Percentiles rank a stretch among this genome's conserved stretches.
These are phyloP conservation scores for Pilasporangium apinafurcum DNA, from an alignment of 352 stramenopile genomes.

Conservation along the genomic window DNA sequence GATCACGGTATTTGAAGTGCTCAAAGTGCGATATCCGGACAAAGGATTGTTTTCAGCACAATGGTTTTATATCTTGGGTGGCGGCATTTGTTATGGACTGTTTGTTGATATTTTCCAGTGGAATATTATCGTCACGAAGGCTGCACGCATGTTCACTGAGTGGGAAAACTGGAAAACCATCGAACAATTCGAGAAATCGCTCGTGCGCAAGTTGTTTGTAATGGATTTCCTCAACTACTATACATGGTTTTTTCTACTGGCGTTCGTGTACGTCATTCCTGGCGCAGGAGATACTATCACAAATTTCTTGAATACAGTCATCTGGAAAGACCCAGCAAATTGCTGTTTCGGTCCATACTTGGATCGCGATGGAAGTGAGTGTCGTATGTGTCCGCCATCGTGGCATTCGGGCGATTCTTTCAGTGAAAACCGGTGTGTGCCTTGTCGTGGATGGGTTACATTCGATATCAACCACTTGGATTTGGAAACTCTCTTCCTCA, in stretches of 20 bases:
- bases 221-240: conserved; percentile 89
- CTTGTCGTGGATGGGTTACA: conserved; percentile 68
- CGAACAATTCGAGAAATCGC: conserved; percentile 73
- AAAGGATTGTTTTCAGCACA: conserved; percentile 63
- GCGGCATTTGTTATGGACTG: conserved; percentile 68
- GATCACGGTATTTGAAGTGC: conserved; percentile 74
- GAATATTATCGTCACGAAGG: conserved; percentile 70
- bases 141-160: conserved; percentile 61
- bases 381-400: conserved; percentile 46
- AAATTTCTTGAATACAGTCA: conserved; percentile 64
- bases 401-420: conserved; percentile 33
- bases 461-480: conserved; percentile 82
- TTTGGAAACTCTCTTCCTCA: conserved; percentile 75
- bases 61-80: conserved; percentile 77
- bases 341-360: conserved; percentile 82
- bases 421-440: conserved; percentile 43
- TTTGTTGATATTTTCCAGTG: conserved; percentile 84
- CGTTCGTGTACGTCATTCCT: conserved; percentile 83
- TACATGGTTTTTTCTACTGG: conserved; percentile 83
- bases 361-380: conserved; percentile 32
- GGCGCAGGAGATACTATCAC: conserved; percentile 76
- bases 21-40: conserved; percentile 68
- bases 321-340: conserved; percentile 75
- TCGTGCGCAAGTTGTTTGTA: conserved; percentile 75
- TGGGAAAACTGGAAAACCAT: conserved; percentile 86